phyloP scores from a whole-genome alignment of 768 basidiomycete species.

The Rhodosporidiobolus sp. region DNA sequence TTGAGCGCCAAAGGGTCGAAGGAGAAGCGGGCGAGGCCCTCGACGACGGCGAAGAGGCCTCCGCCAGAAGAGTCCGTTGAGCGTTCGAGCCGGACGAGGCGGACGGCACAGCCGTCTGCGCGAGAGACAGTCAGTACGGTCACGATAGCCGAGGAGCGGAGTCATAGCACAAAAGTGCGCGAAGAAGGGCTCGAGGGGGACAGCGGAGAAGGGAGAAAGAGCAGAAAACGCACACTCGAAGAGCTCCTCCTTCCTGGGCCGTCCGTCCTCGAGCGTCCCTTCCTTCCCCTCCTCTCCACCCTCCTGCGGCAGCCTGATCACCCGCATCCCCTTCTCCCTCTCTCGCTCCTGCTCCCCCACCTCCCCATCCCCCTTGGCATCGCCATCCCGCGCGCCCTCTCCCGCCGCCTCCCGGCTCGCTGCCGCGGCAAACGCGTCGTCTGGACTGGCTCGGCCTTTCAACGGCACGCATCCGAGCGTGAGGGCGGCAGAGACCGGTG shows the following conservation, averaged over 20 bases:
- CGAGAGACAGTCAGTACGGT: background rate
- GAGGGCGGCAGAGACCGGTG: conserved; percentile 8
- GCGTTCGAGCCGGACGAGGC: conserved; percentile 40
- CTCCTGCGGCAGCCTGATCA: background rate
- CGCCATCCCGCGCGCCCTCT: too few species aligned
- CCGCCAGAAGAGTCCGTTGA: background rate
- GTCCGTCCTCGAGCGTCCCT: background rate
- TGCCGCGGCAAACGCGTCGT: background rate
- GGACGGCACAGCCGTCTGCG: conserved; percentile 33
- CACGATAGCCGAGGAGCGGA: too few species aligned
- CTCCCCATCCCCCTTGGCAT: background rate
- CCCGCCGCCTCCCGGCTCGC: background rate
- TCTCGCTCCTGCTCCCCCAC: background rate
- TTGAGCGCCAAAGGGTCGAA: conserved; percentile 22
- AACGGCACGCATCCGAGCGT: conserved; percentile 35
- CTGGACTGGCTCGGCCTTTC: background rate
- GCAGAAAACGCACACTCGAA: conserved; percentile 32
- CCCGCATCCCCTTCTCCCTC: background rate
- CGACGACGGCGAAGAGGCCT: conserved; percentile 32
- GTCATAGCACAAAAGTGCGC: too few species aligned
- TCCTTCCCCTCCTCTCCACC: background rate
- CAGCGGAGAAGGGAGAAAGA: background rate
- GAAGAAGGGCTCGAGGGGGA: background rate
- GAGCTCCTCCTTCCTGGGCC: conserved; percentile 14
- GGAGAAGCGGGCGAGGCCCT: conserved; percentile 37